These are phyloP conservation scores for Hanseniaspora lindneri DNA, from an alignment of 805 yeast species.

Conservation along the genomic window DNA sequence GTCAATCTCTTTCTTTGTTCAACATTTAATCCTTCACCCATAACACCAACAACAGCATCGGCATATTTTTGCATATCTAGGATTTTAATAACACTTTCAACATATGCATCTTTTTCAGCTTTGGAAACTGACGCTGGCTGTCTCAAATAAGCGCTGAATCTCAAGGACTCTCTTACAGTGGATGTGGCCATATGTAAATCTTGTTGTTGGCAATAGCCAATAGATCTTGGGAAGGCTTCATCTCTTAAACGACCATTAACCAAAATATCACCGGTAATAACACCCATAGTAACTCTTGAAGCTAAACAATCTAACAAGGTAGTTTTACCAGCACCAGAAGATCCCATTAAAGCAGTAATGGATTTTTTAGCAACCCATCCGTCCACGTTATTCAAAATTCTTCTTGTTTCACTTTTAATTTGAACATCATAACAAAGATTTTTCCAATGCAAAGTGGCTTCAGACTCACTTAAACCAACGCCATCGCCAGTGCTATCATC, in stretches of 20 bases:
- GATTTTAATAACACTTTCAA: slow-evolving; percentile 50
- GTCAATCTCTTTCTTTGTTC: slow-evolving; percentile 53
- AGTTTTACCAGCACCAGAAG: slow-evolving; percentile 75
- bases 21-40: slow-evolving; percentile 58
- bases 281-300: slow-evolving; percentile 58
- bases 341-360: slow-evolving; percentile 66
- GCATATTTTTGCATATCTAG: slow-evolving; percentile 55
- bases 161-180: slow-evolving; percentile 62
- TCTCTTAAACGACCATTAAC: slow-evolving; percentile 54
- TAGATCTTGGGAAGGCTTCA: slow-evolving; percentile 47
- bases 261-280: slow-evolving; percentile 53
- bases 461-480: slow-evolving; percentile 27
- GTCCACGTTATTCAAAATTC: slow-evolving; percentile 52
- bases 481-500: slow-evolving; percentile 20
- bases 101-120: slow-evolving; percentile 51
- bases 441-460: slow-evolving; percentile 64
- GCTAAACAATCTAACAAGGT: slow-evolving; percentile 61
- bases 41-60: slow-evolving; percentile 62
- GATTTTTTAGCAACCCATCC: slow-evolving; percentile 82
- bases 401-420: slow-evolving; percentile 48
- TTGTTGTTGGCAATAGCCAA: slow-evolving; percentile 69
- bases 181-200: slow-evolving; percentile 55
- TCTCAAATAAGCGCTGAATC: slow-evolving; percentile 55
- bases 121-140: slow-evolving; percentile 44
- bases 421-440: slow-evolving; percentile 59